Percentiles rank a stretch among this genome's conserved stretches.
These are phyloP conservation scores for Candida smagusa DNA, from an alignment of 1,139 yeast species.

Conservation along the genomic window DNA sequence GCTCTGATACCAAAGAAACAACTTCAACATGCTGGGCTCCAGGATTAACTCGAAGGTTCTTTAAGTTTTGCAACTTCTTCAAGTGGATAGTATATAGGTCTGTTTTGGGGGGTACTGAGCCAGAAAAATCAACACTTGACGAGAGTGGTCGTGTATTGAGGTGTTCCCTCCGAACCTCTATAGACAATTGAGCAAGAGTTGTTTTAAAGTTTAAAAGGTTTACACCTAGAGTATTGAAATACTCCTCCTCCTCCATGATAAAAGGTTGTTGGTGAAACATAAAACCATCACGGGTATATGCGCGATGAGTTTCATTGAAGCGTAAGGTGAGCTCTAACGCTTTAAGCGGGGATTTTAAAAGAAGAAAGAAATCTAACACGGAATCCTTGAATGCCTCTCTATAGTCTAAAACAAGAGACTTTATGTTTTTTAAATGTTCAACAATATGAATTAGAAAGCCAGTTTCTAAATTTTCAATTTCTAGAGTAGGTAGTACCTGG, in stretches of 20 bases:
- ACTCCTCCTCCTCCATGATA: constrained; percentile 9
- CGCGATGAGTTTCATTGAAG: constrained; percentile 34
- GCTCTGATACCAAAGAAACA: constrained; percentile 18
- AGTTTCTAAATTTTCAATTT: constrained; percentile 11
- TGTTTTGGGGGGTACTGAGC: constrained; percentile 9
- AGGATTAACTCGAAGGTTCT: constrained; percentile 41
- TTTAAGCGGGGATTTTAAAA: constrained; percentile 14
- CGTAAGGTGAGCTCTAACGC: constrained; percentile 45
- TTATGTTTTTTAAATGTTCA: constrained; percentile 22
- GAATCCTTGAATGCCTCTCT: constrained; percentile 44
- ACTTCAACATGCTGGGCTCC: constrained; percentile 26
- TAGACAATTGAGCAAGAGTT: constrained; percentile 3
- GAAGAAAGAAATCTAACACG: constrained; percentile 36
- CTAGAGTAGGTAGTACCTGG: constrained; percentile 8
- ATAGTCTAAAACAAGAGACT: constrained; percentile 38
- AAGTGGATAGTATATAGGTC: constrained; percentile 7
- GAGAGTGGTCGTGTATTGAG: constrained; percentile 2
- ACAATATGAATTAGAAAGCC: constrained; percentile 31
- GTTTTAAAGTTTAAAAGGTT: constrained; percentile 1
- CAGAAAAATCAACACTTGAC: constrained; percentile 14
- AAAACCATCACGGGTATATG: constrained; percentile 7
- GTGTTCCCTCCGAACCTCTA: constrained; percentile 6
- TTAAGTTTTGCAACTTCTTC: constrained; percentile 18
- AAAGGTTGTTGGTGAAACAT: not conserved
- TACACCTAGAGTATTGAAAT: constrained; percentile 4